Base-by-base conservation (phyloP, 805 yeast genomes). In the Nakazawaea laoshanensis region DNA sequence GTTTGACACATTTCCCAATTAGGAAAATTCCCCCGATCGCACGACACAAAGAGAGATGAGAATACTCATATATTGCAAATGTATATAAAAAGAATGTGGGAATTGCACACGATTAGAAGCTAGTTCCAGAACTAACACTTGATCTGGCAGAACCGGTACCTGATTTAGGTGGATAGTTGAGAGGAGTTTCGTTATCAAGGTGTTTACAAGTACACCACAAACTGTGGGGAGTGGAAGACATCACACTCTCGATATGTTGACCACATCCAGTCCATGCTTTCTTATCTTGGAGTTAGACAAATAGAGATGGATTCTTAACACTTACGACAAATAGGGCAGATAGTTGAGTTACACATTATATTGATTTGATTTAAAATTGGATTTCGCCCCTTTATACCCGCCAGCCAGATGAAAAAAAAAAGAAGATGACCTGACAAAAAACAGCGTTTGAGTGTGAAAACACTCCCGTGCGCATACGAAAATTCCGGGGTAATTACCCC, bases 261-360 rank as follows among this genome's bases (percentile, higher is more conserved):
- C 79, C 78, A 43, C 77, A 70, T n/a, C 80, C 80, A 26, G 76
- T 64, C 82, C 82, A 74, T 10, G 77, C 62, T 43, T 73, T 72
- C 46, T 66, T 67, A 41, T 70, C 54, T 49, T 38, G 19, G 7
- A 25, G 36, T 15, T 17, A 28, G 29, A 18, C 30, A n/a, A 14
- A 30, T 29, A 26, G 10, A 12, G n/a, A 21, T 28, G 31, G 7
- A 16, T 21, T 17, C 16, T n/a, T 3, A n/a, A 13, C 15, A 39
- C 44, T 25, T 39, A 40, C 44, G 48, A 38, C 64, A 59, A 15
- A 59, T 40, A 16, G 61, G 60, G 37, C 64, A 60, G 23, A 58
- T 52, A 20, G 62, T 60, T 21, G 62, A 48, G 18, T 47, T 35
- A 36, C 59, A 52, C 63, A 58, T 58, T 27, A 24, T 36, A 4